Percentiles rank a stretch among this genome's conserved stretches.
These are phyloP conservation scores for Leccinum imitatum DNA, from an alignment of 768 basidiomycete species.

Conservation along the genomic window DNA sequence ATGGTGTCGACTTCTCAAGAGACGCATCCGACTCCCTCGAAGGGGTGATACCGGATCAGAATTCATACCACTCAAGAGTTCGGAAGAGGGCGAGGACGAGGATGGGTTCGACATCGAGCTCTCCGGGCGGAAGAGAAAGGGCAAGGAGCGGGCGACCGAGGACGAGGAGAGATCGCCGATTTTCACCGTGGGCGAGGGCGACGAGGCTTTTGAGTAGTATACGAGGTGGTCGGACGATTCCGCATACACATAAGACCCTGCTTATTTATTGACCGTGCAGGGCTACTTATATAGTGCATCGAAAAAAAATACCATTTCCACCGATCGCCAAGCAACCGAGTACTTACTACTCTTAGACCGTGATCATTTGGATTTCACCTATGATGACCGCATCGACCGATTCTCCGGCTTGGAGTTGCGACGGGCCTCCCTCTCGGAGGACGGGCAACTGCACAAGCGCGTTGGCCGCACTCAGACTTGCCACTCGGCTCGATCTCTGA, in stretches of 20 bases:
- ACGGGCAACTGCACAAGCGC: constrained; percentile 71
- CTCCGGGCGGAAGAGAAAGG: constrained; percentile 39
- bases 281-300: background rate
- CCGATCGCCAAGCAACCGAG: background rate
- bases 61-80: constrained; percentile 60
- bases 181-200: constrained; percentile 56
- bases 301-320: background rate
- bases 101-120: constrained; percentile 47
- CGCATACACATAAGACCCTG: background rate
- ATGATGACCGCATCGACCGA: constrained; percentile 62
- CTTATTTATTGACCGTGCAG: background rate
- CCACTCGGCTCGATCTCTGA: constrained; percentile 80
- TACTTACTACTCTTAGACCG: background rate
- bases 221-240: constrained; percentile 20
- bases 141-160: constrained; percentile 46
- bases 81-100: constrained; percentile 36
- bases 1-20: constrained; percentile 59
- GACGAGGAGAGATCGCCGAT: constrained; percentile 39
- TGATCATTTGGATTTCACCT: constrained; percentile 53
- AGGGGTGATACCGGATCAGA: constrained; percentile 47
- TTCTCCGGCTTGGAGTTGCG: constrained; percentile 51
- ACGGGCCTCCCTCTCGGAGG: constrained; percentile 32
- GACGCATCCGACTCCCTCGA: constrained; percentile 27
- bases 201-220: constrained; percentile 34
- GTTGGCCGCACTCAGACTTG: constrained; percentile 79